Percentiles rank a stretch among this genome's conserved stretches.
Conservation (phyloP, 2,329 filamentous ascomycete species). For the Cordyceps cateniannulata region DNA sequence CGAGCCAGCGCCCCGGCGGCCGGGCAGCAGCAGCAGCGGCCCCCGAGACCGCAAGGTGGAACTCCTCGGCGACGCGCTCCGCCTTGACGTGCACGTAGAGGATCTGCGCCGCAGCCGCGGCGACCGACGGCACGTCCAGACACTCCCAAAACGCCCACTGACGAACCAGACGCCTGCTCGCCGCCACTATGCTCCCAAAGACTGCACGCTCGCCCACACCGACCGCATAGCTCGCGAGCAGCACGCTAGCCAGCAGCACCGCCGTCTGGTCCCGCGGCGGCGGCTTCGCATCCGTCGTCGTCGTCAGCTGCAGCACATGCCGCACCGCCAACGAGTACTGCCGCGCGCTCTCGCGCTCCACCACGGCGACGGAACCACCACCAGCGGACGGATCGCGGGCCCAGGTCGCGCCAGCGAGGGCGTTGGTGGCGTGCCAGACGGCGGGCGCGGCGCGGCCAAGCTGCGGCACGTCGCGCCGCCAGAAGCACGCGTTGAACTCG, state of each 20-base stretch:
- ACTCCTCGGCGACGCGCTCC: not conserved
- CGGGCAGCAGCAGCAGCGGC: not conserved
- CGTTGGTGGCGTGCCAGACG: conserved; percentile 1
- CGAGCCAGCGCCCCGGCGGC: not conserved
- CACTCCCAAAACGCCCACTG: conserved; percentile 3
- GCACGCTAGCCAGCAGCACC: not conserved
- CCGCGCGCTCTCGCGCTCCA: not conserved
- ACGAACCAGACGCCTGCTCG: not conserved
- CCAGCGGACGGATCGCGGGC: not conserved
- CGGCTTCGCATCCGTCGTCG: not conserved
- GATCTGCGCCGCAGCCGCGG: not conserved
- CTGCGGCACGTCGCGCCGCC: not conserved
- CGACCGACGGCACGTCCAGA: not conserved
- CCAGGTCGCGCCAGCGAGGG: not conserved
- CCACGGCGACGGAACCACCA: not conserved
- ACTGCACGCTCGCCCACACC: not conserved
- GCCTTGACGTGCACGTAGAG: conserved; percentile 1
- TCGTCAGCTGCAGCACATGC: not conserved
- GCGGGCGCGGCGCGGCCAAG: not conserved
- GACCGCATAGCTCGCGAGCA: not conserved
- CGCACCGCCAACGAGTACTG: not conserved
- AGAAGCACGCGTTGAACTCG: not conserved
- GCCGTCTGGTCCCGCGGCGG: not conserved
- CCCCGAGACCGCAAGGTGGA: not conserved
- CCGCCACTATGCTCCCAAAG: not conserved